Conservation (phyloP, 2,329 filamentous ascomycete species). For the Cercospora beticola region DNA sequence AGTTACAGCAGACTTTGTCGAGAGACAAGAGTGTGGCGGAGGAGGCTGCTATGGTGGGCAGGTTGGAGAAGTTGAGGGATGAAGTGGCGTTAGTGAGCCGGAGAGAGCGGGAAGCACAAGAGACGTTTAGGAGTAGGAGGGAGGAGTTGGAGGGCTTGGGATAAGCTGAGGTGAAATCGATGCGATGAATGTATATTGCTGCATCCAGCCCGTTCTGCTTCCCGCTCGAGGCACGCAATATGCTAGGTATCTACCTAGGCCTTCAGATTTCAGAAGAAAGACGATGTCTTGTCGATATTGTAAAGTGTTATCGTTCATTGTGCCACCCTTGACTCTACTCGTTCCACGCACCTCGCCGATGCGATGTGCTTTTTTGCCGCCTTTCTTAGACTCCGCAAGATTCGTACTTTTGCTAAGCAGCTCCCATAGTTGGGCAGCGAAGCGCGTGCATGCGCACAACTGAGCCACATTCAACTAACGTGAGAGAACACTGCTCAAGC, state of each 20-base stretch:
- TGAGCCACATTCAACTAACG: neutral
- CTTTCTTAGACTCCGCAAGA: neutral
- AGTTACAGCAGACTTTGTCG: constrained; percentile 55
- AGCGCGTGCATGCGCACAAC: neutral
- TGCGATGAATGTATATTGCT: neutral
- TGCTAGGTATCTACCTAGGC: neutral
- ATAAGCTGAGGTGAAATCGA: neutral
- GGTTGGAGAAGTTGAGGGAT: constrained; percentile 73
- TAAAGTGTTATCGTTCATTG: neutral
- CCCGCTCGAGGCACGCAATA: neutral
- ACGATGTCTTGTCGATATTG: neutral
- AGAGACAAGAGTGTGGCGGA: constrained; percentile 60
- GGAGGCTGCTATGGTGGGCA: constrained; percentile 68
- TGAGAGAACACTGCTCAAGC: neutral
- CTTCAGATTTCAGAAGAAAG: neutral
- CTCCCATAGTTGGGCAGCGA: neutral
- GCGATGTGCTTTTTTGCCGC: neutral
- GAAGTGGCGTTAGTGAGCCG: constrained; percentile 78
- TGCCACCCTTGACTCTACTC: neutral
- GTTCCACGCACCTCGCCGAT: neutral
- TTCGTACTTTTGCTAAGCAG: neutral
- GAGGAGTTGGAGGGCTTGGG: constrained; percentile 62
- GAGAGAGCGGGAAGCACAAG: constrained; percentile 87
- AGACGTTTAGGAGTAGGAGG: constrained; percentile 71
- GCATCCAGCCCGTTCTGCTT: neutral